Conservation (phyloP, 352 stramenopile genomes). For the Globisporangium nunn region DNA sequence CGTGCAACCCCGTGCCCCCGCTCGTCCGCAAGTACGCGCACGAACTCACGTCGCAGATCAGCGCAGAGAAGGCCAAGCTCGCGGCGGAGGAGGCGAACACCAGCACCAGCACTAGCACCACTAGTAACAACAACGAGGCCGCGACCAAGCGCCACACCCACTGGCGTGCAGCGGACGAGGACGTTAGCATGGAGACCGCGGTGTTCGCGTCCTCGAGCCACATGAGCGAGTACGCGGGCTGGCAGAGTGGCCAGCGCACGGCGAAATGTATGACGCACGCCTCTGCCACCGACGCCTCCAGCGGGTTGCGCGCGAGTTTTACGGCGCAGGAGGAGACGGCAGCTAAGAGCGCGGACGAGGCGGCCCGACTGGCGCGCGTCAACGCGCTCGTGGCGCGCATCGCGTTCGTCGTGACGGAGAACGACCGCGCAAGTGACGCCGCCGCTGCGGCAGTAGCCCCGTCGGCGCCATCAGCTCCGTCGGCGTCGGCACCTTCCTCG, state of each 20-base stretch:
- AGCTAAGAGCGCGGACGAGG: constrained; percentile 11
- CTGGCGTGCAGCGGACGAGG: constrained; percentile 20
- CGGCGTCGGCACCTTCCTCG: constrained; percentile 5
- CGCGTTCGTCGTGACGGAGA: constrained; percentile 52
- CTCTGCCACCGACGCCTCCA: not conserved
- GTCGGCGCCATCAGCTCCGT: constrained; percentile 2
- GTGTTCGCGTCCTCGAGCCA: constrained; percentile 11
- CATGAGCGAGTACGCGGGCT: constrained; percentile 50
- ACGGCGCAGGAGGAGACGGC: not conserved
- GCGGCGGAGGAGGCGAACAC: constrained; percentile 22
- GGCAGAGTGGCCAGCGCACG: constrained; percentile 55
- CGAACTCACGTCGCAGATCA: constrained; percentile 64
- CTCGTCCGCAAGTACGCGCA: constrained; percentile 74
- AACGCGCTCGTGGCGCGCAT: constrained; percentile 48
- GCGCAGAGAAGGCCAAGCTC: constrained; percentile 39
- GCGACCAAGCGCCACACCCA: constrained; percentile 4
- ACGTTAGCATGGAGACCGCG: constrained; percentile 8
- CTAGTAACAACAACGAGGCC: not conserved
- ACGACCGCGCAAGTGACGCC: constrained; percentile 12
- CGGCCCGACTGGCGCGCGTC: constrained; percentile 36
- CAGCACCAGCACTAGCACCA: constrained; percentile 1
- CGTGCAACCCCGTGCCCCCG: constrained; percentile 65
- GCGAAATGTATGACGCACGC: constrained; percentile 12
- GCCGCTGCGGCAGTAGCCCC: not conserved
- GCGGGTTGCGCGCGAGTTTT: constrained; percentile 12